Evolutionary conservation across 2,329 filamentous ascomycete genomes (phyloP).

Genomic region (Colletotrichum sp.): DNA sequence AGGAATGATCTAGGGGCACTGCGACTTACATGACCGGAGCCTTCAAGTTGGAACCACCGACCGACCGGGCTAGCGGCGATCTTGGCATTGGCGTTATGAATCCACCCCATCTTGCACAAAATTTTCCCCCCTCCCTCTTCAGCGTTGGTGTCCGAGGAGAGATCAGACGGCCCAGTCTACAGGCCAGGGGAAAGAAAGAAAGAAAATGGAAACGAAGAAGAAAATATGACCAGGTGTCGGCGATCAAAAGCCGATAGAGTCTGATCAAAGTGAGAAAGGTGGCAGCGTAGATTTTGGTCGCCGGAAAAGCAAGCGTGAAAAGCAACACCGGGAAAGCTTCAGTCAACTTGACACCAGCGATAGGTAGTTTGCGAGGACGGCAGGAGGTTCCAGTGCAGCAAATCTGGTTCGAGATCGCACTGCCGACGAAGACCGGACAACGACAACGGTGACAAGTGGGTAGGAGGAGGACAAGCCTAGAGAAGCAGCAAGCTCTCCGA

Average conservation of each 20-base stretch:
- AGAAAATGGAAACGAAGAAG: neutral
- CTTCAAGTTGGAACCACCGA: constrained; percentile 79
- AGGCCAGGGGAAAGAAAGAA: neutral
- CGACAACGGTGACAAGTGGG: neutral
- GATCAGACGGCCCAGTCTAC: neutral
- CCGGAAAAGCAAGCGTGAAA: neutral
- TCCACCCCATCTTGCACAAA: constrained; percentile 48
- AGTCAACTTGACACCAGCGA: neutral
- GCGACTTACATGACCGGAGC: constrained; percentile 78
- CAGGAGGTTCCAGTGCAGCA: neutral
- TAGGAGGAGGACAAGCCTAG: neutral
- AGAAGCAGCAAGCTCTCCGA: neutral
- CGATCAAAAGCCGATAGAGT: neutral
- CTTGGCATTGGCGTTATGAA: constrained; percentile 55
- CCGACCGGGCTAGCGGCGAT: constrained; percentile 72
- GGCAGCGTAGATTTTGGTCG: neutral
- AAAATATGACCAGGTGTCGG: neutral
- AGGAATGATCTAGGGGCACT: neutral
- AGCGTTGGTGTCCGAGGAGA: neutral
- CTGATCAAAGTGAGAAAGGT: neutral
- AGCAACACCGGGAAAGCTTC: neutral
- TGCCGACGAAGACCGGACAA: neutral
- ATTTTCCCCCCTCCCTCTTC: neutral
- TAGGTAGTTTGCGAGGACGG: neutral
- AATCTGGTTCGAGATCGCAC: neutral